phyloP scores from a whole-genome alignment of 352 stramenopile species.

The Globisporangium emineosum region DNA sequence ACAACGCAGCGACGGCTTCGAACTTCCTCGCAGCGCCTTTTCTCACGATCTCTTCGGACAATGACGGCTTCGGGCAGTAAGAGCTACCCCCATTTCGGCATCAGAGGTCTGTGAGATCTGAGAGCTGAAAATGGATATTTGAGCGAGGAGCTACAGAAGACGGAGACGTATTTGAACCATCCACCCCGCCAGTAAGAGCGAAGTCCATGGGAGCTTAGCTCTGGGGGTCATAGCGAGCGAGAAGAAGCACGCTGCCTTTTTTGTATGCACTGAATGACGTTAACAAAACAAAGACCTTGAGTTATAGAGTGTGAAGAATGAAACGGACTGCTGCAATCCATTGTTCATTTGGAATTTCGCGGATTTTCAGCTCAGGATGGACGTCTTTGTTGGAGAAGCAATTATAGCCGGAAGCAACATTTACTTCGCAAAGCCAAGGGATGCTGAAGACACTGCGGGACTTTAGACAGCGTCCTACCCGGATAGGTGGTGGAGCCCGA shows the following conservation, averaged over 20 bases:
- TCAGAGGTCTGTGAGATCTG: not conserved
- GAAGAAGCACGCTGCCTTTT: not conserved
- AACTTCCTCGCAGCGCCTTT: constrained; percentile 20
- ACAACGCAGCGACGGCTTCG: constrained; percentile 32
- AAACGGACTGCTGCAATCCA: too few relatives aligned
- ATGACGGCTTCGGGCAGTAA: constrained; percentile 24
- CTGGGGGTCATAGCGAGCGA: not conserved
- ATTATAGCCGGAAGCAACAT: too few relatives aligned
- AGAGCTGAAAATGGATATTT: not conserved
- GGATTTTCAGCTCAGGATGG: too few relatives aligned
- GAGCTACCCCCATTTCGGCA: not conserved
- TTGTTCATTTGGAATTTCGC: too few relatives aligned
- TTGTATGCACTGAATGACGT: not conserved
- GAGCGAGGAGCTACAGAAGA: not conserved
- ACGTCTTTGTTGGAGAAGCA: too few relatives aligned
- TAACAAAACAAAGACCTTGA: not conserved
- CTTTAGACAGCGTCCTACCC: too few relatives aligned
- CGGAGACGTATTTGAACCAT: not conserved
- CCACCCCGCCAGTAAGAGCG: too few relatives aligned
- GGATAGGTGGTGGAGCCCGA: too few relatives aligned
- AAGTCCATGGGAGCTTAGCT: not conserved
- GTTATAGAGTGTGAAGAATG: too few relatives aligned
- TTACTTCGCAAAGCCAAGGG: too few relatives aligned
- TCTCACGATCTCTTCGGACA: constrained; percentile 23
- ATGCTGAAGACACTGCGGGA: too few relatives aligned